Percentiles rank a stretch among this genome's conserved stretches.
These are phyloP conservation scores for Microcos paniculata DNA, from an alignment of 345 rosid genomes.

Conservation along the genomic window DNA sequence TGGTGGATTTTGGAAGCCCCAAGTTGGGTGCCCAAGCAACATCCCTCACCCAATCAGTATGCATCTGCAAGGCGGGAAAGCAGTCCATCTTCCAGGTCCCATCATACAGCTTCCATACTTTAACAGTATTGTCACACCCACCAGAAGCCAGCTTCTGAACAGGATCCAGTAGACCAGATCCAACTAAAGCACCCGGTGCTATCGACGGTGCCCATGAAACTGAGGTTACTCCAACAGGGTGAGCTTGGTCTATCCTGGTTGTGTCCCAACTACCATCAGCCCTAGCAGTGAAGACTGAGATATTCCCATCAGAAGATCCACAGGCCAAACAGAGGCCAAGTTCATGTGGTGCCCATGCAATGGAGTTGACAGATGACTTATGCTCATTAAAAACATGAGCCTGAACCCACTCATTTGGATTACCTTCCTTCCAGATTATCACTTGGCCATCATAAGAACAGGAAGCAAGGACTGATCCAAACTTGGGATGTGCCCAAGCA, in stretches of 20 bases:
- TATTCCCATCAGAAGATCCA: slow-evolving; percentile 69
- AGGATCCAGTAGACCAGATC: slow-evolving; percentile 46
- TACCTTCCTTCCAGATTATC: slow-evolving; percentile 64
- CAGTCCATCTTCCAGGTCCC: slow-evolving; percentile 68
- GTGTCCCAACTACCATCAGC: slow-evolving; percentile 66
- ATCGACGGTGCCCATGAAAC: slow-evolving; percentile 73
- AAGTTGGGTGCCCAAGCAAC: slow-evolving; percentile 76
- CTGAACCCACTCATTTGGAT: slow-evolving; percentile 57
- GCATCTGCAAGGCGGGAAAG: slow-evolving; percentile 58
- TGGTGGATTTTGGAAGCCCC: slow-evolving; percentile 63
- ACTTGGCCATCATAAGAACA: slow-evolving; percentile 72
- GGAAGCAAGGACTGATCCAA: slow-evolving; percentile 56
- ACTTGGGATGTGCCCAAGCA: slow-evolving; percentile 72
- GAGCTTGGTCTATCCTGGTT: slow-evolving; percentile 57
- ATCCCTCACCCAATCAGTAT: slow-evolving; percentile 65
- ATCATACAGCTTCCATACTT: slow-evolving; percentile 55
- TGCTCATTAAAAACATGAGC: slow-evolving; percentile 59
- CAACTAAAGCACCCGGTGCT: slow-evolving; percentile 54
- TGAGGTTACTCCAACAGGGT: slow-evolving; percentile 64
- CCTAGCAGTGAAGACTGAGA: slow-evolving; percentile 53
- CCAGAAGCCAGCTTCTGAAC: slow-evolving; percentile 62
- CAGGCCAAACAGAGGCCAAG: slow-evolving; percentile 68
- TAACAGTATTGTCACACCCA: slow-evolving; percentile 59
- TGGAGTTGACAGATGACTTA: slow-evolving; percentile 62
- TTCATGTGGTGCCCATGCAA: slow-evolving; percentile 70